Evolutionary conservation across 768 basidiomycete genomes (phyloP), one percentile per base, ranked within the genome.

Genomic region (Obba rivulosa): DNA sequence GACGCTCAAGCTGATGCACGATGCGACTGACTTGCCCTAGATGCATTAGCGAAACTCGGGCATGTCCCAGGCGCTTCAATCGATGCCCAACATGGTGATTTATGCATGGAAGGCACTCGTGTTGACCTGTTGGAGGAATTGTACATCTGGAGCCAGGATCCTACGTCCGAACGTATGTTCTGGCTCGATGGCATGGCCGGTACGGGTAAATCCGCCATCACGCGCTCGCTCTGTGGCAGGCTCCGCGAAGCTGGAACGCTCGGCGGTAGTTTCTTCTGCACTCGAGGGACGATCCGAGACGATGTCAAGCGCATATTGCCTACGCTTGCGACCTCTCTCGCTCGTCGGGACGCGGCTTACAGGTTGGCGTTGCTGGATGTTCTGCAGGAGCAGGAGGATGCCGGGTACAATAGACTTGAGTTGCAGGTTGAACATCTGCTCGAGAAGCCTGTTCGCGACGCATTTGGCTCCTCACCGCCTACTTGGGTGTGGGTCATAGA

Each of bases 121-220:
- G 46, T 23, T 17, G 21, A 54, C 4, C 34, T 54, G 18, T 23
- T 49, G 16, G 47, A 24, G 3, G 40, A 36, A 8, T 24, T 55
- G 14, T 21, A 54, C 17, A 18, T 11, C 2, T 62, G 51, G 21
- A 71, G 66, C 11, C 71, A 70, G 18, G 64, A 68, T 1, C 69
- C 62, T 1, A 63, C 68, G 0, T 59, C 59, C 22, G 58, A 65
- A 16, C 31, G 40, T 3, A 23, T 57, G 18, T 52, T 42, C 31
- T 57, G 55, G 55, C 44, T 57, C 8, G 38, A 41, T 34, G 55
- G 54, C 9, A 35, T 55, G 20, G 49, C 54, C 5, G 55, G 55
- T 13, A 49, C 39, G 10, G 49, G 49, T 18, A 50, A 50, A 45
- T 45, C 49, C 3, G 35, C 49, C 11, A 46, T 50, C 36, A 23